Conservation (phyloP, 768 basidiomycete species). For the Lactarius pseudohatsudake region DNA sequence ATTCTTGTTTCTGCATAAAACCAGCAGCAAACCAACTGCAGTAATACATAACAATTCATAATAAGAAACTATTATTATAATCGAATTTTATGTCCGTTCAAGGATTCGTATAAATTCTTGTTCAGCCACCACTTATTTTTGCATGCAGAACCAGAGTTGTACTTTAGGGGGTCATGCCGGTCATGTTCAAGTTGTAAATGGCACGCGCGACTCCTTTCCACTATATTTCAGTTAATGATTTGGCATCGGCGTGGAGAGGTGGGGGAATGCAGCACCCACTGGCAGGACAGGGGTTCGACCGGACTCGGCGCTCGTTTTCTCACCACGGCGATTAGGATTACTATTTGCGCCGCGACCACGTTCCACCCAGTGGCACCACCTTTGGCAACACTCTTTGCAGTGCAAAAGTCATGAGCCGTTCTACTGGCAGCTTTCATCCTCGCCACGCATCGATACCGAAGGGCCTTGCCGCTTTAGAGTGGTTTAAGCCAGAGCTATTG, state of each 20-base stretch:
- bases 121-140: too few species aligned
- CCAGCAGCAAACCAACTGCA: too few species aligned
- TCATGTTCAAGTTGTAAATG: too few species aligned
- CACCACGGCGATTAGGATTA: background rate
- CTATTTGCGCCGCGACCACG: background rate
- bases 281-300: too few species aligned
- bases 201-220: background rate
- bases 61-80: too few species aligned
- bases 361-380: background rate
- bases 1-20: too few species aligned
- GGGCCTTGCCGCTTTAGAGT: background rate
- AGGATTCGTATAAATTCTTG: too few species aligned
- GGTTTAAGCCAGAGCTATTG: conserved; percentile 18
- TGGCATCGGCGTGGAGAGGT: background rate
- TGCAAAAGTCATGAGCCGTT: conserved; percentile 1
- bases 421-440: background rate
- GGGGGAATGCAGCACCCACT: background rate
- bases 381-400: background rate
- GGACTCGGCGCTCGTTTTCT: background rate
- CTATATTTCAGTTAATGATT: background rate
- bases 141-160: too few species aligned
- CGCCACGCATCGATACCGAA: conserved; percentile 3
- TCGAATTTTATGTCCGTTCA: too few species aligned
- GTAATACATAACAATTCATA: too few species aligned
- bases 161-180: too few species aligned